A percentile compares a stretch with the other conserved stretches of the same genome.
Evolutionary conservation across 352 stramenopile species (phyloP).

Genomic region (Pythium sp.): DNA sequence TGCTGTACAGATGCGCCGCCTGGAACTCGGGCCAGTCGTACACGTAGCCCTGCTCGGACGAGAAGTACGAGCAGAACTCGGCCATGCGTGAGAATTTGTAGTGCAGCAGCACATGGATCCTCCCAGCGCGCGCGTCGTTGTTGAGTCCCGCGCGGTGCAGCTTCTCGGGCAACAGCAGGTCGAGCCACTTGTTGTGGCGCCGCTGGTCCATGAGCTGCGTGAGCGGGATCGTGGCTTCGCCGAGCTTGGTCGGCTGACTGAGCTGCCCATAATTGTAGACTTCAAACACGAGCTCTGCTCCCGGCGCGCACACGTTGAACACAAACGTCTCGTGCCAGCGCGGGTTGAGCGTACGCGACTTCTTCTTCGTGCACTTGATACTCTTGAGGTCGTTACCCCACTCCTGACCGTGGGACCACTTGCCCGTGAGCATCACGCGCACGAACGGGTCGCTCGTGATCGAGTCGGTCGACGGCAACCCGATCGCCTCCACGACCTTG

Average conservation of each 20-base stretch:
- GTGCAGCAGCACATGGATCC: constrained; percentile 82
- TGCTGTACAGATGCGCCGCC: constrained; percentile 79
- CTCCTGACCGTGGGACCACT: constrained; percentile 84
- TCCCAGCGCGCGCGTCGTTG: constrained; percentile 75
- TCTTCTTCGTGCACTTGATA: constrained; percentile 84
- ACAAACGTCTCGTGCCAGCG: constrained; percentile 88
- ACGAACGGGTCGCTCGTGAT: constrained; percentile 88
- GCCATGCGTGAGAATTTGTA: constrained; percentile 87
- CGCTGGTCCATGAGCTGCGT: constrained; percentile 84
- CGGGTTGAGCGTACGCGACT: constrained; percentile 81
- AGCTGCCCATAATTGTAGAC: constrained; percentile 86
- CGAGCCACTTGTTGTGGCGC: constrained; percentile 86
- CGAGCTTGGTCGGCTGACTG: constrained; percentile 79
- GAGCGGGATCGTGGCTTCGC: constrained; percentile 72
- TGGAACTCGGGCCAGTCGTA: constrained; percentile 83
- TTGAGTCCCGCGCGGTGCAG: constrained; percentile 78
- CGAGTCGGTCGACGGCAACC: constrained; percentile 80
- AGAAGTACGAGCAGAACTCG: constrained; percentile 82
- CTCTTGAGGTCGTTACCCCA: constrained; percentile 82
- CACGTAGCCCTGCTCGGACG: constrained; percentile 64
- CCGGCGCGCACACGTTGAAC: constrained; percentile 83
- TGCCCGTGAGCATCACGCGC: constrained; percentile 77
- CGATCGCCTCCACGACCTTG: constrained; percentile 84
- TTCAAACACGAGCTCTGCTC: constrained; percentile 78
- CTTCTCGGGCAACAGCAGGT: constrained; percentile 75